Base-by-base conservation (phyloP, 768 basidiomycete genomes). In the Austroboletus festivus region DNA sequence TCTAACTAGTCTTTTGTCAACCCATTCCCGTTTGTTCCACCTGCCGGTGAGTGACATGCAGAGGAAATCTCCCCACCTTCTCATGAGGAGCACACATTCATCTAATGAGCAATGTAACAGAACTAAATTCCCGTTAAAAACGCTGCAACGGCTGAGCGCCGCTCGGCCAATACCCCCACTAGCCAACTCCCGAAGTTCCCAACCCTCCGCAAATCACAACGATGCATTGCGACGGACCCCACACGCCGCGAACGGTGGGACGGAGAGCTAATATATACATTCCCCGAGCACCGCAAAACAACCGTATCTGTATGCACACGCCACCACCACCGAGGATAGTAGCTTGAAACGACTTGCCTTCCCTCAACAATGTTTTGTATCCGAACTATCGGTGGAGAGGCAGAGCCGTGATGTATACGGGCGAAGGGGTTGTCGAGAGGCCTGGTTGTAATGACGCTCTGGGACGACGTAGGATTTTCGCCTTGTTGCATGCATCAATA, bases 101-200 rank as follows among this genome's bases (percentile, higher is more conserved):
- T 33, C 38, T 50, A 33, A 54, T 42, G 41, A 26, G 13, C 15
- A 13, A 33, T 15, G 12, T 13, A 10, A 47, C 65, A 94, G 91
- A 57, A 94, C 93, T 21, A 93, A 93, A 65, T 97, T 97, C 75
- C 93, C 93, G 4, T 84, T 93, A 66, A 93, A 94, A 63, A 90
- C 90, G 3, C 78, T 95, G 9, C 86, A 88, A 65, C 83, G 91
- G 13, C 76, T 92, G 40, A 87, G 86, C 53, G 79, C 84, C 28
- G 76, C 77, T 2, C 75, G 77, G 41, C 75, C 77, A 19, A 68
- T 68, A 40, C 59, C 68, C n/a, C 58, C 59, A 46, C 65, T 56
- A 42, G 54, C 28, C 51, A 60, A 56, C 39, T 44, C 51, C 44
- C 70, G 55, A 60, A 65, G 45, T 53, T 68, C 45, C 50, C 67